Percentiles rank a stretch among this genome's conserved stretches.
Evolutionary conservation across 2,329 filamentous ascomycete species (phyloP).

Genomic region (Fusarium papillatum): DNA sequence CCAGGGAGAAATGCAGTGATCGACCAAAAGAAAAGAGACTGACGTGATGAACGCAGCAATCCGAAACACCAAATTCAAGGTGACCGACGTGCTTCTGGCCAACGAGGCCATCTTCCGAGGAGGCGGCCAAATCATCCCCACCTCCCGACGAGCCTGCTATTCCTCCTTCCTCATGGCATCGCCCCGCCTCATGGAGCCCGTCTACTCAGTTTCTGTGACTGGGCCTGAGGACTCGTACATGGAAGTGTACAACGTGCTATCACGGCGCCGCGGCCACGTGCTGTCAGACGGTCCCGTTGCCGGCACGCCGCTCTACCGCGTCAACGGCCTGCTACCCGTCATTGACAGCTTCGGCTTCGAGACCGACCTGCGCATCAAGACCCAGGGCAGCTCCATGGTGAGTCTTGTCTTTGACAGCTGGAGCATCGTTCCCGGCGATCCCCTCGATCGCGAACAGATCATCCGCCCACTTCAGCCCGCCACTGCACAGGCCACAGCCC

Average conservation of each 20-base stretch:
- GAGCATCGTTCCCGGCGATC: conserved; percentile 96
- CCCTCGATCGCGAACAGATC: conserved; percentile 88
- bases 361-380: conserved; percentile 96
- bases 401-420: conserved; percentile 96
- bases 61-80: conserved; percentile 96
- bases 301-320: conserved; percentile 93
- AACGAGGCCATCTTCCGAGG: conserved; percentile 94
- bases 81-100: conserved; percentile 91
- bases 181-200: conserved; percentile 95
- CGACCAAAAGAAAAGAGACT: conserved; percentile 22
- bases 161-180: conserved; percentile 98
- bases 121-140: conserved; percentile 97
- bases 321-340: conserved; percentile 91
- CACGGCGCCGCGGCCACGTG: conserved; percentile 90
- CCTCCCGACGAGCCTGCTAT: conserved; percentile 92
- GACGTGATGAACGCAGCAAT: conserved; percentile 73
- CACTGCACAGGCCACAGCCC: conserved; percentile 86
- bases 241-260: conserved; percentile 92
- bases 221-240: conserved; percentile 91
- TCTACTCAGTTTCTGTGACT: conserved; percentile 94
- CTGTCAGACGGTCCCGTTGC: conserved; percentile 94
- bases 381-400: conserved; percentile 91
- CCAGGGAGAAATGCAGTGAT: conserved; percentile 9
- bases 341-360: conserved; percentile 99
- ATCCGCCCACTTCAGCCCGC: conserved; percentile 90